Percentiles rank a stretch among this genome's conserved stretches.
Conservation (phyloP, 176 grass and related monocot genomes). For the Bolboschoenus planiculmis region DNA sequence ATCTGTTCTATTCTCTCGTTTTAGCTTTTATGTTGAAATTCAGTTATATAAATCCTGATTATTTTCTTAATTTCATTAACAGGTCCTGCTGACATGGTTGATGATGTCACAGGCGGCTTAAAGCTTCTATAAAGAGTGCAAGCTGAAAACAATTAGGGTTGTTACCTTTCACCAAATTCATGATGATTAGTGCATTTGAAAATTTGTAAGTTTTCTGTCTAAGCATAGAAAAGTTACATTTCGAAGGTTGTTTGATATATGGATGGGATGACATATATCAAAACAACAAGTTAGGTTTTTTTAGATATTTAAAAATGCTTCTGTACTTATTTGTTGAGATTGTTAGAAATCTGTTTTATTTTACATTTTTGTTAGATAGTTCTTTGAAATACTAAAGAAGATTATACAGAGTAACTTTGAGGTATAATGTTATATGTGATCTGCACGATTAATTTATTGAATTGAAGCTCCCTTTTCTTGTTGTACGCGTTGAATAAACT, state of each 20-base stretch:
- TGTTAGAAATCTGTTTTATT: neutral
- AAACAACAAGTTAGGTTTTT: neutral
- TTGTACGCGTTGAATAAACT: neutral
- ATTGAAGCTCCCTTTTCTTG: neutral
- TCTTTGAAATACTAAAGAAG: neutral
- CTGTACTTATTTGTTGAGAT: neutral
- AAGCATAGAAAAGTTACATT: neutral
- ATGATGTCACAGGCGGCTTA: constrained; percentile 70
- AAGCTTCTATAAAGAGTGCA: constrained; percentile 49
- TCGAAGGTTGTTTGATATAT: neutral
- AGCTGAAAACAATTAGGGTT: neutral
- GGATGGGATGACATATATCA: neutral
- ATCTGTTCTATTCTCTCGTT: neutral
- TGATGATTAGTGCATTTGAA: constrained; percentile 10
- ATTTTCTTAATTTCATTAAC: constrained; percentile 6
- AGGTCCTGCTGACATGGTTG: constrained; percentile 76
- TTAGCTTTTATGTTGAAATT: neutral
- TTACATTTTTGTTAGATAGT: neutral
- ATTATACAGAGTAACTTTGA: neutral
- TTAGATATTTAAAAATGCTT: neutral
- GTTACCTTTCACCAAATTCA: neutral
- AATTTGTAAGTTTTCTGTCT: neutral
- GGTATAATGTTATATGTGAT: neutral
- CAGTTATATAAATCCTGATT: neutral
- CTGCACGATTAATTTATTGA: neutral